A percentile compares a stretch with the other conserved stretches of the same genome.
Conservation (phyloP, 1,139 yeast species). For the Pneumocystis murina region DNA sequence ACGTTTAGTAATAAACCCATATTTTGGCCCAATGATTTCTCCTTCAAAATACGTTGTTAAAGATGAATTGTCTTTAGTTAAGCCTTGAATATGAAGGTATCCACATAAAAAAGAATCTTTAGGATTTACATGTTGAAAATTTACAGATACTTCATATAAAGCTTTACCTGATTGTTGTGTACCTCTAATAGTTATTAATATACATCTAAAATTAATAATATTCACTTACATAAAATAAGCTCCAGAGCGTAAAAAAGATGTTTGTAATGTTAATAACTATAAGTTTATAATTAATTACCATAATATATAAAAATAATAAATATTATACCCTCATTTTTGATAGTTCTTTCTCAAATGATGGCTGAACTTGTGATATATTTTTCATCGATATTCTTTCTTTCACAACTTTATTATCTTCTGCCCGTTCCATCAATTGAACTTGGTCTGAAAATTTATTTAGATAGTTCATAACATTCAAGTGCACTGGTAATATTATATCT, state of each 20-base stretch:
- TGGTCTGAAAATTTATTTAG: background rate
- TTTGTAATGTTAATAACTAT: background rate
- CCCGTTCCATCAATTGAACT: background rate
- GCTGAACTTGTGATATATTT: background rate
- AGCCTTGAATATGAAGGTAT: background rate
- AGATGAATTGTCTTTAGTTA: conserved; percentile 1
- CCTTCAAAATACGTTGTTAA: conserved; percentile 1
- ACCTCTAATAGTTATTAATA: background rate
- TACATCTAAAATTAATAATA: background rate
- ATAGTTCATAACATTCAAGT: background rate
- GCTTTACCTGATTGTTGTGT: background rate
- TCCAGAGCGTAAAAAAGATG: background rate
- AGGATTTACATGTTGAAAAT: background rate
- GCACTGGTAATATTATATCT: background rate
- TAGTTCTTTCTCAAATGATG: background rate
- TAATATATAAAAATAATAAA: background rate
- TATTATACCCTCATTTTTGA: background rate
- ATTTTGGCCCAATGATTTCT: background rate
- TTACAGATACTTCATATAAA: background rate
- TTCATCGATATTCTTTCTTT: background rate
- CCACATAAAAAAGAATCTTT: background rate
- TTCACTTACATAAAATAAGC: background rate
- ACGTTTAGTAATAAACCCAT: background rate
- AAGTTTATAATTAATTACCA: background rate
- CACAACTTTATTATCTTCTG: background rate